Evolutionary conservation across 192 early-diverging fungal species (phyloP).

Genomic region (Coemansia sp.): DNA sequence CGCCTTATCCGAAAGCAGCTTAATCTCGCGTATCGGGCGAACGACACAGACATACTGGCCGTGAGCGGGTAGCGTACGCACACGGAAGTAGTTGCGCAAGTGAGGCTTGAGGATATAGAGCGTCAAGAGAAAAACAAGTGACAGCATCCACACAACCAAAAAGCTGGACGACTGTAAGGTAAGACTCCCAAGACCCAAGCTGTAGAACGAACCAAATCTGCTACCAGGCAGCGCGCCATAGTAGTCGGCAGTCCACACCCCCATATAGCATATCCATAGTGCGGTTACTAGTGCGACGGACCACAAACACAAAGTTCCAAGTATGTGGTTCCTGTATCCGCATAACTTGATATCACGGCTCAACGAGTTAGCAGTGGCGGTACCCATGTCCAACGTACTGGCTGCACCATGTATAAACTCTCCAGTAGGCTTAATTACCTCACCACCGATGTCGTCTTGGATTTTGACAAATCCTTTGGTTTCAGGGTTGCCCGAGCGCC

Average conservation of each 20-base stretch:
- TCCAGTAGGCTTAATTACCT: neutral
- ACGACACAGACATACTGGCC: conserved; percentile 60
- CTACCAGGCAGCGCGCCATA: conserved; percentile 48
- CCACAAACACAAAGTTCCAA: conserved; percentile 34
- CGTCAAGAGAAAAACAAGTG: conserved; percentile 1
- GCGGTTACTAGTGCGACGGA: conserved; percentile 34
- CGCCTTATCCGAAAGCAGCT: conserved; percentile 27
- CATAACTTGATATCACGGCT: conserved; percentile 10
- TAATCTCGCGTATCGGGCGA: conserved; percentile 45
- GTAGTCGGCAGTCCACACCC: conserved; percentile 57
- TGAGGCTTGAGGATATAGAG: conserved; percentile 36
- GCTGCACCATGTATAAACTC: neutral
- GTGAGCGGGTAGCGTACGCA: conserved; percentile 50
- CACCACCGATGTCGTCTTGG: conserved; percentile 30
- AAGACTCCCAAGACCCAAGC: conserved; percentile 61
- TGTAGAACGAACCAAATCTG: conserved; percentile 51
- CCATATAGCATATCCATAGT: conserved; percentile 44
- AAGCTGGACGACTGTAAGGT: conserved; percentile 44
- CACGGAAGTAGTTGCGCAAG: conserved; percentile 61
- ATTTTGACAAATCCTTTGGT: neutral
- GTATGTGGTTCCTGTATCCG: conserved; percentile 44
- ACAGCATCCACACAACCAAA: conserved; percentile 52
- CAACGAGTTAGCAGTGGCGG: neutral
- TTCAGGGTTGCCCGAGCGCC: neutral
- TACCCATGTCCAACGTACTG: conserved; percentile 11